These are phyloP conservation scores for Plasmopara viticola DNA, from an alignment of 352 stramenopile species.

Conservation along the genomic window DNA sequence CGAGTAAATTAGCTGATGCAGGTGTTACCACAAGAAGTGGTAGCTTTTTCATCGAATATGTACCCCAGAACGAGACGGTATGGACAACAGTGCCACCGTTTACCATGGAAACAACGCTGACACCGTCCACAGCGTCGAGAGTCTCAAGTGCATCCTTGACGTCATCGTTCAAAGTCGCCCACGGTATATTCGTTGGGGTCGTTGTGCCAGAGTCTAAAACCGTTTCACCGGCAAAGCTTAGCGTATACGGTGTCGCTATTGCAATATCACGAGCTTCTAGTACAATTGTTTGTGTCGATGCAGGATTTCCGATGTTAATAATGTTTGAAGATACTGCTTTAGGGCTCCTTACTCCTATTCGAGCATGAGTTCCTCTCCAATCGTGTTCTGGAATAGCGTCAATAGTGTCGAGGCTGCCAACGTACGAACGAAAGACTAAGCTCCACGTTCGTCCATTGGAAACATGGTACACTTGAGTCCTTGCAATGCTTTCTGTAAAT, in stretches of 20 bases:
- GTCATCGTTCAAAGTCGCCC: slow-evolving; percentile 19
- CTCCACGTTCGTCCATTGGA: slow-evolving; percentile 52
- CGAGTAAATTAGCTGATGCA: slow-evolving; percentile 9
- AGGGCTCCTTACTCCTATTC: slow-evolving; percentile 39
- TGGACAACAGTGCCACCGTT: slow-evolving; percentile 63
- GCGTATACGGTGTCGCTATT: slow-evolving; percentile 33
- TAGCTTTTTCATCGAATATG: slow-evolving; percentile 48
- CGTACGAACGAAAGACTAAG: slow-evolving; percentile 65
- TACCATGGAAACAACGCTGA: slow-evolving; percentile 38
- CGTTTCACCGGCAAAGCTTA: slow-evolving; percentile 46
- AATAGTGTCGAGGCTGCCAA: slow-evolving; percentile 44
- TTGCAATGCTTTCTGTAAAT: slow-evolving; percentile 39
- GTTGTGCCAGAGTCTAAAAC: slow-evolving; percentile 9
- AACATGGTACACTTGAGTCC: slow-evolving; percentile 26
- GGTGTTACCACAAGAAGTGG: slow-evolving; percentile 34
- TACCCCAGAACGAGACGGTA: slow-evolving; percentile 84
- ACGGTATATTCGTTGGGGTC: slow-evolving; percentile 27
- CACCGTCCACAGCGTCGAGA: slow-evolving; percentile 51
- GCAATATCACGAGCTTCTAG: slow-evolving; percentile 30
- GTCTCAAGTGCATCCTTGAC: slow-evolving; percentile 42
- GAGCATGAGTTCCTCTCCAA: slow-evolving; percentile 46
- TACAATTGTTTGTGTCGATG: slow-evolving; percentile 46
- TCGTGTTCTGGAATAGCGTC: slow-evolving; percentile 54
- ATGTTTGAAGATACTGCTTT: slow-evolving; percentile 33
- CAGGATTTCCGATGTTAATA: slow-evolving; percentile 47